Conservation (phyloP, 2,329 filamentous ascomycete species). For the Aspergillus hortae region DNA sequence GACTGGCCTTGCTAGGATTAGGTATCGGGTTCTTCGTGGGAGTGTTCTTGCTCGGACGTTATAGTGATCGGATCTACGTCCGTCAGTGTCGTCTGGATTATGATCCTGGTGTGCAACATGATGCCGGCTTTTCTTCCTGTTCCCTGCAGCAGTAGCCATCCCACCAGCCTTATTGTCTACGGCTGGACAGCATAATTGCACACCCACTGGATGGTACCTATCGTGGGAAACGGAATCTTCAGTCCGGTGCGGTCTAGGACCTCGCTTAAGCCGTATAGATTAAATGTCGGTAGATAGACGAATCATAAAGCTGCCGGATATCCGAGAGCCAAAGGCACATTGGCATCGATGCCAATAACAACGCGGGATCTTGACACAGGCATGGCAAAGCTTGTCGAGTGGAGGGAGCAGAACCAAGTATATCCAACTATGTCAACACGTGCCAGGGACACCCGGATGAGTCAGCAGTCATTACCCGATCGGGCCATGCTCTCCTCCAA, state of each 20-base stretch:
- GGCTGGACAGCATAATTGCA: not conserved
- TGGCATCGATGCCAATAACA: too few relatives aligned
- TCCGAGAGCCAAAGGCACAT: too few relatives aligned
- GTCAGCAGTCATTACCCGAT: too few relatives aligned
- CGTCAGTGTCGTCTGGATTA: not conserved
- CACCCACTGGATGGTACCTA: not conserved
- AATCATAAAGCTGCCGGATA: too few relatives aligned
- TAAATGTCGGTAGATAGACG: too few relatives aligned
- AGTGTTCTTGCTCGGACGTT: not conserved
- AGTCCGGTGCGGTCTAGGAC: not conserved
- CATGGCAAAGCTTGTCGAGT: too few relatives aligned
- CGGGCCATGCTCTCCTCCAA: too few relatives aligned
- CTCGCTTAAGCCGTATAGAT: too few relatives aligned
- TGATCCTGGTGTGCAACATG: not conserved
- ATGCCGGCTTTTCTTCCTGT: not conserved
- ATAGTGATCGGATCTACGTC: not conserved
- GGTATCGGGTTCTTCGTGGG: not conserved
- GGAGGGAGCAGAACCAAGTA: too few relatives aligned
- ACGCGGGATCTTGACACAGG: too few relatives aligned
- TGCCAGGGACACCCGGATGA: too few relatives aligned
- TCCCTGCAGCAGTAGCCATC: not conserved
- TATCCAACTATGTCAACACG: too few relatives aligned
- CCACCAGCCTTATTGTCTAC: not conserved
- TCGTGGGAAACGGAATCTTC: not conserved
- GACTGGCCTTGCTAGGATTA: not conserved